Base-by-base conservation (phyloP, 192 early-diverging fungal species). In the Funneliformis mosseae region DNA sequence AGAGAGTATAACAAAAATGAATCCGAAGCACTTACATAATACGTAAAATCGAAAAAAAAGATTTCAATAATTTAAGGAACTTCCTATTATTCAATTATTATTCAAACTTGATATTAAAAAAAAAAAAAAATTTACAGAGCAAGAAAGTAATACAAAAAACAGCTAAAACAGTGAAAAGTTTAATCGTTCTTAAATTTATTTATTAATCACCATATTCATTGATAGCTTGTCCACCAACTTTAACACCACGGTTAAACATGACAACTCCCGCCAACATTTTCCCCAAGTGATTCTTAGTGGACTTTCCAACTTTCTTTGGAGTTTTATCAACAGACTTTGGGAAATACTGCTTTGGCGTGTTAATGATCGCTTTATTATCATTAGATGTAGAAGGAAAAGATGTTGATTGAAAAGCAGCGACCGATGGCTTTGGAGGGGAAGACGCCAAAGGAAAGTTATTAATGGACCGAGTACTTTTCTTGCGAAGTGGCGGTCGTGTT, bases 231-330 rank as follows among this genome's bases (percentile, higher is more conserved):
- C 77, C 77, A 59, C 63, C 77, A 78, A 78, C 61, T 68, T 68
- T 78, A 55, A 78, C 46, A 16, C 67, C 46, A 33, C 77, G 77
- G n/a, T 78, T 78, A 27, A 78, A 78, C 59, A 68, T 68, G 12
- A 78, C 77, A 4, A 78, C 48, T 25, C 60, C 60, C 6, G 60
- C 77, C 18, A 78, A 68, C 77, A 78, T 78, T 66, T 69, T 66
- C 18, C 60, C 42, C 45, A 78, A 78, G 28, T 60, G 33, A 78
- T 18, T 66, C 46, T 78, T 78, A 5, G 77, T 68, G 25, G 77
- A 69, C 25, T 28, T 78, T 21, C 64, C 38, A 46, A 78, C 66
- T 28, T 68, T 78, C 27, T 69, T 78, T 18, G 77, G 77, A 18
- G 45, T 28, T 55, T 59, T 46, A 8, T 46, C 62, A 46, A 46